A percentile compares a stretch with the other conserved stretches of the same genome.
phyloP scores from a whole-genome alignment of 2,329 filamentous ascomycete species.

The Fusarium subglutinans region DNA sequence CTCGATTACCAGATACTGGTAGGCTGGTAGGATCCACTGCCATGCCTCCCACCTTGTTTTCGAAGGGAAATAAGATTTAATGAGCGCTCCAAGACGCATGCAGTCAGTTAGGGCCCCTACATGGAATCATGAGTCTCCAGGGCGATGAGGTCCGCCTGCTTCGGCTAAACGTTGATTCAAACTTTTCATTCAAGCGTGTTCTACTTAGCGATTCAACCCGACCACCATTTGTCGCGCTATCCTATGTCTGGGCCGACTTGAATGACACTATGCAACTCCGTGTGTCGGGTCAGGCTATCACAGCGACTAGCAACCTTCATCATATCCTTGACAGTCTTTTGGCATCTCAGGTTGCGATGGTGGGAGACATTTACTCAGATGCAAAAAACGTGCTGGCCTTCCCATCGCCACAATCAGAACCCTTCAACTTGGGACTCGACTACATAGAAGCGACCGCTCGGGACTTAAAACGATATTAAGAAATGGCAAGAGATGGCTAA shows the following conservation, averaged over 20 bases:
- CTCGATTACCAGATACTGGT: neutral
- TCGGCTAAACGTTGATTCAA: too few relatives aligned
- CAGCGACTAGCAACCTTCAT: too few relatives aligned
- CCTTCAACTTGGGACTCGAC: neutral
- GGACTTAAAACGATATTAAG: too few relatives aligned
- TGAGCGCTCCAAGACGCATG: neutral
- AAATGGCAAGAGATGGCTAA: too few relatives aligned
- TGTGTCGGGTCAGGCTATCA: too few relatives aligned
- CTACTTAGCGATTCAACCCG: too few relatives aligned
- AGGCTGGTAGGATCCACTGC: neutral
- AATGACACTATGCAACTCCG: too few relatives aligned
- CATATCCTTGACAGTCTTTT: too few relatives aligned
- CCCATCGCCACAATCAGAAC: neutral
- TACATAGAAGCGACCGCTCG: neutral
- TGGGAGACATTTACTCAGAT: neutral
- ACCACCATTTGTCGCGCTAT: too few relatives aligned
- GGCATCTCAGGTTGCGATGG: too few relatives aligned
- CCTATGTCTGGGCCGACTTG: too few relatives aligned
- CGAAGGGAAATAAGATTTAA: neutral
- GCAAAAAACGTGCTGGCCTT: neutral
- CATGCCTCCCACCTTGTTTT: too few relatives aligned
- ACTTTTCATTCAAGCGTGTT: neutral
- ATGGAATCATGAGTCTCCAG: neutral
- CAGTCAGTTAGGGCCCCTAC: accelerated
- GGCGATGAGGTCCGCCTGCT: neutral